These are phyloP conservation scores for Schizochytrium sp. DNA, from an alignment of 108 stramenopile species.

Conservation along the genomic window DNA sequence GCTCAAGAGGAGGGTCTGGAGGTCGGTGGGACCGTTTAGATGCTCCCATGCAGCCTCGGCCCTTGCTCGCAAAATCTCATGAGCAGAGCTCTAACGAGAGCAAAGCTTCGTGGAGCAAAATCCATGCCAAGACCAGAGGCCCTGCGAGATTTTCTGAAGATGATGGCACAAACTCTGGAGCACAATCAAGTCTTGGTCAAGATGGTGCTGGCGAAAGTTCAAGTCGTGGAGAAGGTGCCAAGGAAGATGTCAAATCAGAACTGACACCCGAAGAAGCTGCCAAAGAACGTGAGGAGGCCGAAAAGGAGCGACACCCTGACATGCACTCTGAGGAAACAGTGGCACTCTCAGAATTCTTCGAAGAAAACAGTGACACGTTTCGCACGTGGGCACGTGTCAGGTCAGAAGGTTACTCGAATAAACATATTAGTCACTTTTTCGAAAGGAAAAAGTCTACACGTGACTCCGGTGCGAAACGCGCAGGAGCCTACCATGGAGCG, in stretches of 20 bases:
- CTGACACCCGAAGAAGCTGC: not conserved
- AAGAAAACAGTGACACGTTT: not conserved
- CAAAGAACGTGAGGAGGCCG: constrained; percentile 58
- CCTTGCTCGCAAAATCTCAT: not conserved
- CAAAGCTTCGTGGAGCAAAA: constrained; percentile 33
- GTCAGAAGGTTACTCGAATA: constrained; percentile 20
- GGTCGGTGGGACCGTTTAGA: constrained; percentile 9
- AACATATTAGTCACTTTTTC: constrained; percentile 49
- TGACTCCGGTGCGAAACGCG: constrained; percentile 15
- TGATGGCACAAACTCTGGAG: not conserved
- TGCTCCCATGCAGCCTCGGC: not conserved
- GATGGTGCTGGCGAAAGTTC: not conserved
- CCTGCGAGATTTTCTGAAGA: not conserved
- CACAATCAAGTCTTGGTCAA: not conserved
- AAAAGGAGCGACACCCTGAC: constrained; percentile 50
- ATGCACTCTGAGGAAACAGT: constrained; percentile 56
- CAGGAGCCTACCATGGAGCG: constrained; percentile 24
- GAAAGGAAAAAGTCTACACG: constrained; percentile 34
- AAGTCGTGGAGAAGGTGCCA: not conserved
- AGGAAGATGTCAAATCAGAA: not conserved
- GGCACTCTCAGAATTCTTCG: not conserved
- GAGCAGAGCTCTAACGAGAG: constrained; percentile 11
- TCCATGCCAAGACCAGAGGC: not conserved
- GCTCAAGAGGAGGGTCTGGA: not conserved
- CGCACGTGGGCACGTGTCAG: constrained; percentile 35